Conservation (phyloP, 768 basidiomycete genomes). For the Mycena maculata region DNA sequence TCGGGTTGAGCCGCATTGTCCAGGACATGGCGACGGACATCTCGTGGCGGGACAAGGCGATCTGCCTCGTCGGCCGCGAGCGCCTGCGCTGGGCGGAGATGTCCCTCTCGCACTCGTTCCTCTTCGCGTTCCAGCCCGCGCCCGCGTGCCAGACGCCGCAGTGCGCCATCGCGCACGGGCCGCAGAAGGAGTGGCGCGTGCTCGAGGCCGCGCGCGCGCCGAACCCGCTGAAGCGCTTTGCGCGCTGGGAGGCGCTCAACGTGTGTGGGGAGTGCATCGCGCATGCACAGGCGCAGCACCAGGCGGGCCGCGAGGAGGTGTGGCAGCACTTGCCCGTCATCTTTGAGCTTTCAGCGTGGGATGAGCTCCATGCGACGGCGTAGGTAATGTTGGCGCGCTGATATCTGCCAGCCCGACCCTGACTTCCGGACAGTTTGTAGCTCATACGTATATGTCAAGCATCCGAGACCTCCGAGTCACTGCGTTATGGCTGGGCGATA, state of each 20-base stretch:
- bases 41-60: slow-evolving; percentile 53
- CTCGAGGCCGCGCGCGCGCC: slow-evolving; percentile 50
- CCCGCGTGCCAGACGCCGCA: slow-evolving; percentile 44
- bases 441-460: no score
- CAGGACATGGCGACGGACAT: slow-evolving; percentile 49
- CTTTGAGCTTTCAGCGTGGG: slow-evolving; percentile 37
- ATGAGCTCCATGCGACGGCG: slow-evolving; percentile 22
- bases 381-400: slow-evolving; percentile 3
- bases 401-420: no score
- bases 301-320: slow-evolving; percentile 37
- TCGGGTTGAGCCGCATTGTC: slow-evolving; percentile 52
- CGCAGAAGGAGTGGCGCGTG: slow-evolving; percentile 58
- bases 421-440: no score
- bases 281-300: slow-evolving; percentile 36
- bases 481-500: no score
- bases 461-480: no score
- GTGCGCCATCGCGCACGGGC: slow-evolving; percentile 50
- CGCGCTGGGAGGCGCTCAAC: slow-evolving; percentile 36
- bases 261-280: slow-evolving; percentile 36
- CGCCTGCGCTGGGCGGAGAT: slow-evolving; percentile 55
- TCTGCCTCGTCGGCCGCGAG: slow-evolving; percentile 55
- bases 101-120: slow-evolving; percentile 54
- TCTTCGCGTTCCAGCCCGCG: slow-evolving; percentile 52
- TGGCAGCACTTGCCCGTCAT: slow-evolving; percentile 39
- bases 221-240: slow-evolving; percentile 35